phyloP scores from a whole-genome alignment of 2,329 filamentous ascomycete species.

The Hymenoscyphus fructigenus region DNA sequence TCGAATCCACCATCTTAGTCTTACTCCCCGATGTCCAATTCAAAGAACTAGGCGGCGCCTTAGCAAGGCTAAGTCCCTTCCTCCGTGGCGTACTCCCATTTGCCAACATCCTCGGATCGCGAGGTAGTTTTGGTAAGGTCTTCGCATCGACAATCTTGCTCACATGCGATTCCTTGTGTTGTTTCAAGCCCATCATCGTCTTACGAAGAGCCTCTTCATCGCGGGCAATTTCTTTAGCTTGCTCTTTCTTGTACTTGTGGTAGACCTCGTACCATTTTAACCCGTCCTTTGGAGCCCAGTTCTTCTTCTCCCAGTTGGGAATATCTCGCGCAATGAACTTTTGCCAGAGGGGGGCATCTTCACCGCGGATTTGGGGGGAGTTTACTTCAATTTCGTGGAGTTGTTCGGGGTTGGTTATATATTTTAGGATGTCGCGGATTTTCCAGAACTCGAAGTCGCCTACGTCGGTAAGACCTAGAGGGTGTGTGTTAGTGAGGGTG shows the following conservation, averaged over 20 bases:
- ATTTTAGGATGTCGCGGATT: constrained; percentile 66
- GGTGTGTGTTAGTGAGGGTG: constrained; percentile 6
- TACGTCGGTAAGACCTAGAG: constrained; percentile 62
- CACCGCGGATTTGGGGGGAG: constrained; percentile 72
- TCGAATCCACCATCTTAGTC: constrained; percentile 51
- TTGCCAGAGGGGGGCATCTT: constrained; percentile 73
- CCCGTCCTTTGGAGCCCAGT: constrained; percentile 64
- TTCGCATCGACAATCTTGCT: constrained; percentile 56
- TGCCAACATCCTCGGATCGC: constrained; percentile 39
- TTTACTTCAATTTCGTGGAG: constrained; percentile 72
- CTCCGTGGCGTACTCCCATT: constrained; percentile 36
- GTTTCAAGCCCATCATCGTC: constrained; percentile 56
- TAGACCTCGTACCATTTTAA: constrained; percentile 79
- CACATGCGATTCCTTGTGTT: constrained; percentile 56
- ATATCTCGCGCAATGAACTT: constrained; percentile 78
- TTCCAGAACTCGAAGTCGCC: constrained; percentile 68
- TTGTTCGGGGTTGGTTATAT: constrained; percentile 71
- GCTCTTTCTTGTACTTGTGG: constrained; percentile 61
- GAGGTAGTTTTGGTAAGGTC: constrained; percentile 45
- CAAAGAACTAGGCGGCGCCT: constrained; percentile 38
- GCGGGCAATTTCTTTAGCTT: constrained; percentile 54
- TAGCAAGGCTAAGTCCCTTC: constrained; percentile 32
- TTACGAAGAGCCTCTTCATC: constrained; percentile 57
- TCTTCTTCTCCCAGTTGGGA: constrained; percentile 58
- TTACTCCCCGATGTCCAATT: constrained; percentile 50